Evolutionary conservation across 768 basidiomycete species (phyloP).

Genomic region (Porphyrellus cyaneotinctus): DNA sequence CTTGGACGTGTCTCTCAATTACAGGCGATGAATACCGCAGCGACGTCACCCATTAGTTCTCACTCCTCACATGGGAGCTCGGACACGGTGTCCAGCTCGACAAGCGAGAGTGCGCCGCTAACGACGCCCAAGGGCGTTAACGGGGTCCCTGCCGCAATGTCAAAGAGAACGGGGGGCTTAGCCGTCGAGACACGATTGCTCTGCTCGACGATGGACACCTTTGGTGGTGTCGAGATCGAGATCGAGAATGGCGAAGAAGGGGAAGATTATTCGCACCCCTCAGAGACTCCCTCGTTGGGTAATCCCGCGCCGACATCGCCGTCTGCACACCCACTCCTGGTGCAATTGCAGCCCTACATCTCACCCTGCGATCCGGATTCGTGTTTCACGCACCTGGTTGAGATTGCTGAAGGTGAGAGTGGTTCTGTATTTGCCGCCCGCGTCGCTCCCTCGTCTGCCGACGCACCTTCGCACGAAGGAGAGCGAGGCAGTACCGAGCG

Average conservation of each 20-base stretch:
- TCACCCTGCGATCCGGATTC: conserved; percentile 60
- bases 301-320: not conserved
- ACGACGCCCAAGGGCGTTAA: conserved; percentile 18
- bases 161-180: conserved; percentile 14
- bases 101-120: conserved; percentile 18
- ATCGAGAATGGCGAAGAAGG: conserved; percentile 1
- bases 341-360: conserved; percentile 53
- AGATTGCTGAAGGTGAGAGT: conserved; percentile 81
- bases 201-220: conserved; percentile 35
- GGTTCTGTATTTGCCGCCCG: conserved; percentile 60
- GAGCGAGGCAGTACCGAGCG: conserved; percentile 16
- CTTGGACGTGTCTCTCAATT: conserved; percentile 26
- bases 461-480: not conserved
- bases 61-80: conserved; percentile 38
- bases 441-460: conserved; percentile 20
- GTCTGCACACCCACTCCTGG: conserved; percentile 34
- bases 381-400: conserved; percentile 63
- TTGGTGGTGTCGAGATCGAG: conserved; percentile 31
- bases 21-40: conserved; percentile 10
- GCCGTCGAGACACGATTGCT: conserved; percentile 27
- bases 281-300: not conserved
- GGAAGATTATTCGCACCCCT: not conserved
- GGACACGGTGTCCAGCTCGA: conserved; percentile 34
- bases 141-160: not conserved
- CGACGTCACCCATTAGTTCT: conserved; percentile 48